phyloP scores from a whole-genome alignment of 2,329 filamentous ascomycete genomes.

The Fonsecaea multimorphosa region DNA sequence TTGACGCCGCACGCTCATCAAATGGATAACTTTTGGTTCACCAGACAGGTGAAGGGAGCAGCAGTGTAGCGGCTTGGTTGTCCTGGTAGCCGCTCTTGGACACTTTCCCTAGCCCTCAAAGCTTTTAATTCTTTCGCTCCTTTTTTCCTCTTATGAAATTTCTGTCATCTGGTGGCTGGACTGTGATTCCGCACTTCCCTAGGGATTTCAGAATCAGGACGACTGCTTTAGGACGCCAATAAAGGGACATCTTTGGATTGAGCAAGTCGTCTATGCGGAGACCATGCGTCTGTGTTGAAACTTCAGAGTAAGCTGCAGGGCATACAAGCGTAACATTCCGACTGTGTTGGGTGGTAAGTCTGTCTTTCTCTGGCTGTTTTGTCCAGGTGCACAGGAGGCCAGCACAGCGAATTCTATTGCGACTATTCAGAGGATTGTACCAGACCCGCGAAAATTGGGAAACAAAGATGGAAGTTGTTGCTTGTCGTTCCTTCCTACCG shows the following conservation, averaged over 20 bases:
- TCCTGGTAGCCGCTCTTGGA: not conserved
- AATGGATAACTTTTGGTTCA: not conserved
- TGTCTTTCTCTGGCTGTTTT: not conserved
- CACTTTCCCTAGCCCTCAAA: not conserved
- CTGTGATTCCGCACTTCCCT: not conserved
- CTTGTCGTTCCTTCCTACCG: slow-evolving; percentile 9
- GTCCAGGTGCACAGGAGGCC: not conserved
- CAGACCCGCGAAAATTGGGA: not conserved
- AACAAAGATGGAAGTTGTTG: not conserved
- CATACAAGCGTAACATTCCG: not conserved
- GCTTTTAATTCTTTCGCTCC: not conserved
- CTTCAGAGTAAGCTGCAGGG: not conserved
- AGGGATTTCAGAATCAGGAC: not conserved
- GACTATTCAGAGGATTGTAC: not conserved
- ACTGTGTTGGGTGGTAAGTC: not conserved
- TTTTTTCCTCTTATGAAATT: not conserved
- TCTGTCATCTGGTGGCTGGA: not conserved
- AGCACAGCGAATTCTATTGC: not conserved
- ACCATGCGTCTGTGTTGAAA: not conserved
- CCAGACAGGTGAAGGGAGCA: not conserved
- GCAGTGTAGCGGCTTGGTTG: not conserved
- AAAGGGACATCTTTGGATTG: not conserved
- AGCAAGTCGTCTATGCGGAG: not conserved
- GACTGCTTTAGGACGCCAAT: not conserved
- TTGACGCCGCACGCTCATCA: not conserved